phyloP scores from a whole-genome alignment of 805 yeast species.

The Kuraishia capsulata region DNA sequence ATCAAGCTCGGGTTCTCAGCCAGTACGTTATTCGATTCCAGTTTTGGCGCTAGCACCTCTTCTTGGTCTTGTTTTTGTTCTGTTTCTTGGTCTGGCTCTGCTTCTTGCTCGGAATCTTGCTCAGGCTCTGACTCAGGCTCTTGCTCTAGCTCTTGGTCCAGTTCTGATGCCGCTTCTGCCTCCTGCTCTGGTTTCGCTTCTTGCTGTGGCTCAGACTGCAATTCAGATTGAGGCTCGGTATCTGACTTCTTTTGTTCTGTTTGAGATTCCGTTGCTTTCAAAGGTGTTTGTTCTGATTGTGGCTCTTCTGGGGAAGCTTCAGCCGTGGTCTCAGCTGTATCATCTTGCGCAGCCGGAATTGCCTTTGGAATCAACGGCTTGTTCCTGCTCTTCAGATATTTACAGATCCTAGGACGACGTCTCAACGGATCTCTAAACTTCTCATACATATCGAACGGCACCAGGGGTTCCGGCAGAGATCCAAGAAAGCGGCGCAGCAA shows the following conservation, averaged over 20 bases:
- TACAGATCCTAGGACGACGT: conserved; percentile 54
- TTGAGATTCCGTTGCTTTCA: not conserved
- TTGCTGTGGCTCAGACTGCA: not conserved
- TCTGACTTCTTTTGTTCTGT: too few species aligned
- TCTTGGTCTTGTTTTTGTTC: conserved; percentile 2
- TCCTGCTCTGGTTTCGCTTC: not conserved
- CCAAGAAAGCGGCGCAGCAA: conserved; percentile 78
- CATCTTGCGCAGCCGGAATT: not conserved
- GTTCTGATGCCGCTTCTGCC: not conserved
- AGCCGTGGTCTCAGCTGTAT: not conserved
- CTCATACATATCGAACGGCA: conserved; percentile 72
- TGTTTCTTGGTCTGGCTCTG: not conserved
- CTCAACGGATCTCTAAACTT: conserved; percentile 70
- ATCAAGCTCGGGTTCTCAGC: conserved; percentile 2
- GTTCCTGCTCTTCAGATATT: conserved; percentile 51
- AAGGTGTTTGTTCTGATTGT: not conserved
- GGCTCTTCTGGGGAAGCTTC: not conserved
- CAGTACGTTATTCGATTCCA: not conserved
- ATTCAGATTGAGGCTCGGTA: not conserved
- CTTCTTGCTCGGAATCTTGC: not conserved
- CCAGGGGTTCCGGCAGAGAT: conserved; percentile 84
- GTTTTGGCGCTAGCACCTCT: not conserved
- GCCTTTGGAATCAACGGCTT: conserved; percentile 1
- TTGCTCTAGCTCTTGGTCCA: not conserved
- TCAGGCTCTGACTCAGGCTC: not conserved